Conservation (phyloP, 352 stramenopile genomes). For the Thraustochytrium striatum region DNA sequence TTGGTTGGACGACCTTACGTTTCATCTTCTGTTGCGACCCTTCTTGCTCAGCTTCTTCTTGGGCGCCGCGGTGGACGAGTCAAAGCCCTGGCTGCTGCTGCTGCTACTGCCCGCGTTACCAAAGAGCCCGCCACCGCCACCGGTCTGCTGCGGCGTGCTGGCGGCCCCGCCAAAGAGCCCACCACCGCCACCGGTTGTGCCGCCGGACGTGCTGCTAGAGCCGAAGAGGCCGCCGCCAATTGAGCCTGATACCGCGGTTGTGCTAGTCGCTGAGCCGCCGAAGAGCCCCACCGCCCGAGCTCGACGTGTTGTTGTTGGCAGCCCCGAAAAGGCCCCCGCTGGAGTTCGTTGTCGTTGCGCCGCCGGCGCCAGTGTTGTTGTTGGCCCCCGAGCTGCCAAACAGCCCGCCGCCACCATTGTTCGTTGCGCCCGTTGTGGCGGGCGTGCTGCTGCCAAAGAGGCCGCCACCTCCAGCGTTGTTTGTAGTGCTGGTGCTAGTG, state of each 20-base stretch:
- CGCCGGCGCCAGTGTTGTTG: too few relatives aligned
- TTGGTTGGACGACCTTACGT: too few relatives aligned
- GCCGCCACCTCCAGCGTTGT: too few relatives aligned
- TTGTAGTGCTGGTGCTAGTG: background rate
- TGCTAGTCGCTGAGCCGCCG: background rate
- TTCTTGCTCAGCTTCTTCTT: too few relatives aligned
- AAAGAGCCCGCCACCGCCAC: slow-evolving; percentile 13
- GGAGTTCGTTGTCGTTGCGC: background rate
- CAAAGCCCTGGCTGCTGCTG: too few relatives aligned
- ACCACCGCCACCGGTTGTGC: background rate
- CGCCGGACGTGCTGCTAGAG: background rate
- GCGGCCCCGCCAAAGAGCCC: background rate
- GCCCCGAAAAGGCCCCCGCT: background rate
- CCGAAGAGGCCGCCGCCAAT: background rate
- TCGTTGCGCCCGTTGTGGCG: too few relatives aligned
- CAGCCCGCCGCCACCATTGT: too few relatives aligned
- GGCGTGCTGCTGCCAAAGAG: too few relatives aligned
- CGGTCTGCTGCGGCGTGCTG: background rate
- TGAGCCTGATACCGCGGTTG: background rate
- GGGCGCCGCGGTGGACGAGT: too few relatives aligned
- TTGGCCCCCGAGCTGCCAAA: too few relatives aligned
- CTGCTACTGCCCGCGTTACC: background rate
- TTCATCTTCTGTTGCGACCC: too few relatives aligned
- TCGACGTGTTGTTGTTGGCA: background rate
- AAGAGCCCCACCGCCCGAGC: background rate